Base-by-base conservation (phyloP, 2,329 filamentous ascomycete genomes). In the Xylariales sp. region DNA sequence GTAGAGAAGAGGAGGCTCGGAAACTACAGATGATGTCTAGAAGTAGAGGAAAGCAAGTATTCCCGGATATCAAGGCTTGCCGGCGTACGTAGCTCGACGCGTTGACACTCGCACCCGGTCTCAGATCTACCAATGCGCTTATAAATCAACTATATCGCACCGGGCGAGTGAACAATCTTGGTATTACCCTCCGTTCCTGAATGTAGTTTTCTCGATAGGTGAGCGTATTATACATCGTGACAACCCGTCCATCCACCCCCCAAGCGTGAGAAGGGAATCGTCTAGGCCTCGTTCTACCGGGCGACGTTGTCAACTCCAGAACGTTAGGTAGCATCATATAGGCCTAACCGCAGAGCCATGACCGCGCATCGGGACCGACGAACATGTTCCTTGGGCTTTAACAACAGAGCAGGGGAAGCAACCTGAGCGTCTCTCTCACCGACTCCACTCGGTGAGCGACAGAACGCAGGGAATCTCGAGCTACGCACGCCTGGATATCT, bases 361-460 rank as follows among this genome's bases (percentile, higher is more conserved):
- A 18, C n/a, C 7, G 14, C 49, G 8, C 43, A 64, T 34, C 48
- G 54, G 39, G 46, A 36, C 62, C 43, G 53, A 58, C n/a, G 39
- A 43, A 45, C n/a, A 45, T 57, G 14, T 53, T 32, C 18, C 52
- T 12, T 30, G 18, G 34, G 10, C 16, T 48, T 36, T 10, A n/a
- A 32, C 18, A 45, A 41, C 10, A 46, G 18, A 34, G 23, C 32
- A 53, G 18, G 30, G 46, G 23, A 23, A 8, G 54, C 9, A 45
- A 18, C 55, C 57, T 18, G 41, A 54, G 52, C 16, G 49, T 52
- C n/a, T 39, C 23, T 43, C 54, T 65, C 60, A 67, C 65, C 65
- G 65, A 64, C 60, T 67, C 60, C 60, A 60, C 54, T 67, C 65
- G 65, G 65, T 67, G 39, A 67, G 54, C 34, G n/a, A 50, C n/a